Evolutionary conservation across 2,329 filamentous ascomycete species (phyloP).

Genomic region (Scedosporium apiospermum): DNA sequence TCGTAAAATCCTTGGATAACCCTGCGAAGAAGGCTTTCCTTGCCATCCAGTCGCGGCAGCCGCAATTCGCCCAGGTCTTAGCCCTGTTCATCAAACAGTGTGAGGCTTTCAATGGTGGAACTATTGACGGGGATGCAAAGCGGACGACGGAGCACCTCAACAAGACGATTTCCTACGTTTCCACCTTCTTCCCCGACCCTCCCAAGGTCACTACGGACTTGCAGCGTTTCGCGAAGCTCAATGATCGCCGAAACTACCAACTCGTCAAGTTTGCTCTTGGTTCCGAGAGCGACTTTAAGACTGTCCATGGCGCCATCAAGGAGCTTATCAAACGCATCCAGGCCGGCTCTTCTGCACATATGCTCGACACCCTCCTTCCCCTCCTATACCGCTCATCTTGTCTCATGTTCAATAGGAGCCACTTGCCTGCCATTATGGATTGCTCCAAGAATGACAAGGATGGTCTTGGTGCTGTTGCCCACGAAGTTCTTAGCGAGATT

Average conservation of each 20-base stretch:
- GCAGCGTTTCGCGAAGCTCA: conserved; percentile 81
- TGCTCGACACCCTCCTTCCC: conserved; percentile 72
- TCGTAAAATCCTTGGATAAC: conserved; percentile 68
- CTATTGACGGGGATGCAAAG: conserved; percentile 63
- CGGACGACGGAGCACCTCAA: conserved; percentile 62
- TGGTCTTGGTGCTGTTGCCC: conserved; percentile 66
- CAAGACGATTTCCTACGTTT: conserved; percentile 62
- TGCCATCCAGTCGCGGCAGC: conserved; percentile 70
- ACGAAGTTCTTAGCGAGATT: conserved; percentile 86
- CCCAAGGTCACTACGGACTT: conserved; percentile 65
- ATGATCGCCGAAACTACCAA: conserved; percentile 84
- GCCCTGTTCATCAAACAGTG: conserved; percentile 73
- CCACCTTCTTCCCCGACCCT: conserved; percentile 67
- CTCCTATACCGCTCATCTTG: conserved; percentile 76
- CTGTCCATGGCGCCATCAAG: conserved; percentile 80
- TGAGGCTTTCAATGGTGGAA: conserved; percentile 81
- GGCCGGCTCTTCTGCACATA: conserved; percentile 48
- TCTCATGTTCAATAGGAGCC: conserved; percentile 87
- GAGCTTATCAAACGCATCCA: conserved; percentile 79
- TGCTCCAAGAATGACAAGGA: conserved; percentile 77
- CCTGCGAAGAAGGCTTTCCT: conserved; percentile 83
- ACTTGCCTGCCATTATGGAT: conserved; percentile 82
- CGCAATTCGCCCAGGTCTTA: conserved; percentile 63
- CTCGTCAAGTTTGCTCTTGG: conserved; percentile 79
- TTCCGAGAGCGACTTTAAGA: conserved; percentile 83